These are phyloP conservation scores for Helianthus annuus DNA, from an alignment of 129 eudicot species.

Conservation along the genomic window HanXRQr2.0-SUNRISE NC_035445.2:171822077-171822576, in stretches of 20 bases:
- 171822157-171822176: not conserved
- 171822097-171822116: conserved; percentile 42
- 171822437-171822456: conserved; percentile 4
- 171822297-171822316: not conserved
- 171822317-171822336: conserved; percentile 41
- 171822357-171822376: conserved; percentile 51
- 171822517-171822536: not conserved
- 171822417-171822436: conserved; percentile 29
- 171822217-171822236: conserved; percentile 48
- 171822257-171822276: conserved; percentile 32
- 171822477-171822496: not conserved
- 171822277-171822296: conserved; percentile 29
- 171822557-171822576: conserved; percentile 13
- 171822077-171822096: conserved; percentile 30
- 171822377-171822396: conserved; percentile 19
- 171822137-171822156: not conserved
- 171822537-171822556: conserved; percentile 9
- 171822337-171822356: conserved; percentile 63
- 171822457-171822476: not conserved
- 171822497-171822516: not conserved
- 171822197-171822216: conserved; percentile 63
- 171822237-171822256: conserved; percentile 37
- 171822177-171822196: not conserved
- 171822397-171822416: conserved; percentile 18
- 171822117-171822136: not conserved